Evolutionary conservation across 805 yeast genomes (phyloP).

Genomic region (Candida ulmi): DNA sequence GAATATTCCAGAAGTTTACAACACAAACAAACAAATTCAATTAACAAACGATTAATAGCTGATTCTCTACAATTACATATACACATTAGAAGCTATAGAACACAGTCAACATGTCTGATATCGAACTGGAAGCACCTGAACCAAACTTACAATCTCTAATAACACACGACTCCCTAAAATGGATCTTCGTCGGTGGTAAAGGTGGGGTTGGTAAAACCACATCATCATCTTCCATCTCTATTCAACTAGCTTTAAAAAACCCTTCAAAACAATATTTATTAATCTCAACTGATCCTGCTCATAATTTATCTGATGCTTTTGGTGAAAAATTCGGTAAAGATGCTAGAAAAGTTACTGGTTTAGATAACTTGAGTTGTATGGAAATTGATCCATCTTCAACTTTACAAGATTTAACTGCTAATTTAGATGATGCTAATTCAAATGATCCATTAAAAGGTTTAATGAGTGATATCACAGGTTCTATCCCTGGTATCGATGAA

Average conservation of each 20-base stretch:
- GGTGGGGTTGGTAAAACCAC: constrained; percentile 99
- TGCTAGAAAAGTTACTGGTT: constrained; percentile 88
- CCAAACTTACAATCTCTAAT: constrained; percentile 68
- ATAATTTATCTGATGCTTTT: constrained; percentile 94
- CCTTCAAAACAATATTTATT: constrained; percentile 77
- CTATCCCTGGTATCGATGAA: constrained; percentile 98
- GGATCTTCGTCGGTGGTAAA: constrained; percentile 99
- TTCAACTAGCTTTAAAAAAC: constrained; percentile 82
- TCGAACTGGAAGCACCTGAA: constrained; percentile 33
- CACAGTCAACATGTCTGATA: constrained; percentile 19
- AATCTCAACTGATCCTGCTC: constrained; percentile 98
- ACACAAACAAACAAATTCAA: too few species aligned
- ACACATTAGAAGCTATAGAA: too few species aligned
- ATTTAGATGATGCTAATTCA: constrained; percentile 32
- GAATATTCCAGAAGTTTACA: too few species aligned
- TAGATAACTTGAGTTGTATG: constrained; percentile 89
- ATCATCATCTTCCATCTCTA: constrained; percentile 90
- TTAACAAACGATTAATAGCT: too few species aligned
- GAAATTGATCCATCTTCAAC: constrained; percentile 97
- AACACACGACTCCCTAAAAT: constrained; percentile 66
- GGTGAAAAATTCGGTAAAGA: constrained; percentile 98
- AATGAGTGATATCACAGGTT: constrained; percentile 87
- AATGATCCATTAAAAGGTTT: constrained; percentile 57
- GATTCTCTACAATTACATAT: too few species aligned
- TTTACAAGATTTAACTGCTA: constrained; percentile 74